phyloP scores from a whole-genome alignment of 1,284 basidiomycete genomes.

The Cryptococcus sp. region DNA sequence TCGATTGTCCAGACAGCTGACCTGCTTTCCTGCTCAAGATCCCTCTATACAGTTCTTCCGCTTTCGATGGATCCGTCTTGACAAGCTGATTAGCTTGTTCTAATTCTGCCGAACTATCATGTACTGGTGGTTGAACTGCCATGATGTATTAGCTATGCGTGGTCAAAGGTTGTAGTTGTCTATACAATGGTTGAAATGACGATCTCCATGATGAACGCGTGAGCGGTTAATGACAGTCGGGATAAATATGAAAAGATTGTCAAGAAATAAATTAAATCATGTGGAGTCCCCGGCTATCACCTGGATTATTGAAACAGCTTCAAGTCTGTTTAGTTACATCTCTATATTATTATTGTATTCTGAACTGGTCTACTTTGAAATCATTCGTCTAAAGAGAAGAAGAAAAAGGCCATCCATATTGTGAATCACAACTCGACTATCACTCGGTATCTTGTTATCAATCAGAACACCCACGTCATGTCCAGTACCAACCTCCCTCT shows the following conservation, averaged over 20 bases:
- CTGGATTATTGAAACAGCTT: too few relatives aligned
- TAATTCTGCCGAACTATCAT: conserved; percentile 3
- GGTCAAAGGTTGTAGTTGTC: not conserved
- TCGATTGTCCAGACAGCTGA: conserved; percentile 9
- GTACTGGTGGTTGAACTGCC: not conserved
- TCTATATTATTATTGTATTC: too few relatives aligned
- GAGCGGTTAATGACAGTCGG: not conserved
- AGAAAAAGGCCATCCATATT: too few relatives aligned
- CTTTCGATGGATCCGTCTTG: conserved; percentile 30
- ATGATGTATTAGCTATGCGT: not conserved
- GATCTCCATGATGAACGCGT: not conserved
- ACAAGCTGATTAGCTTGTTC: conserved; percentile 26
- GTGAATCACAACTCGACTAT: too few relatives aligned
- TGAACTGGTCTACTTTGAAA: not conserved
- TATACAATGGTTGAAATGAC: not conserved
- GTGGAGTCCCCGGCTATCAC: too few relatives aligned
- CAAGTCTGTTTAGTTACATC: too few relatives aligned
- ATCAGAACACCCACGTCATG: not conserved
- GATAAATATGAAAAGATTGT: not conserved
- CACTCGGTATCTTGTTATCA: too few relatives aligned
- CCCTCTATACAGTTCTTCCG: conserved; percentile 34
- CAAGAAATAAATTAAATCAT: too few relatives aligned
- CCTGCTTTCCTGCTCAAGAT: conserved; percentile 35
- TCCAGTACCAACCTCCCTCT: conserved; percentile 31
- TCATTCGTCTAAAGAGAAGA: not conserved